Conservation (phyloP, 345 rosid genomes). For the Heritiera fomes region DNA sequence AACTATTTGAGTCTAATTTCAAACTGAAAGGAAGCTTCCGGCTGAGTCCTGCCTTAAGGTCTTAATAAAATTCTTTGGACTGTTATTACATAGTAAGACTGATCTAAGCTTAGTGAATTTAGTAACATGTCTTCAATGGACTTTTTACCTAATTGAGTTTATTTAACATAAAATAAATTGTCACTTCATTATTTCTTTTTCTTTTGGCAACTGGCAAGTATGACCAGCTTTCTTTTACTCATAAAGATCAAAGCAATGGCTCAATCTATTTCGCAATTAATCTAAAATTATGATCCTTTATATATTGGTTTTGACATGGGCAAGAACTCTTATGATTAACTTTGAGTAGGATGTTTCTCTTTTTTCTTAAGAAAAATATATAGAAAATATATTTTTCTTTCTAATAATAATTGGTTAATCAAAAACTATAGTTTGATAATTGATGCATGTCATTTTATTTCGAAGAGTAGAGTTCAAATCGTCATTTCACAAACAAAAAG, state of each 20-base stretch:
- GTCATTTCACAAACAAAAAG: too few relatives aligned
- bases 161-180: not conserved
- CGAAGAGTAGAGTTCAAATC: too few relatives aligned
- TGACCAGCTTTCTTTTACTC: constrained; percentile 7
- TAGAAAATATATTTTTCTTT: not conserved
- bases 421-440: too few relatives aligned
- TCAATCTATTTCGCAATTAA: not conserved
- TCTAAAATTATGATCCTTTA: not conserved
- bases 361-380: too few relatives aligned
- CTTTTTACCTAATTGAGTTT: not conserved
- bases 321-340: not conserved
- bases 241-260: not conserved
- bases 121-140: not conserved
- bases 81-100: not conserved
- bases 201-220: not conserved
- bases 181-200: constrained; percentile 7
- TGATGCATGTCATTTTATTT: too few relatives aligned
- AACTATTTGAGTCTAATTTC: constrained; percentile 1
- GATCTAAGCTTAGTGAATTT: not conserved
- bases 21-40: constrained; percentile 5
- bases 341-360: too few relatives aligned
- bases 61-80: not conserved
- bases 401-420: not conserved
- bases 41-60: not conserved
- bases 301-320: not conserved